A percentile compares a stretch with the other conserved stretches of the same genome.
phyloP scores from a whole-genome alignment of 2,329 filamentous ascomycete genomes.

The Nigrospora sphaerica region DNA sequence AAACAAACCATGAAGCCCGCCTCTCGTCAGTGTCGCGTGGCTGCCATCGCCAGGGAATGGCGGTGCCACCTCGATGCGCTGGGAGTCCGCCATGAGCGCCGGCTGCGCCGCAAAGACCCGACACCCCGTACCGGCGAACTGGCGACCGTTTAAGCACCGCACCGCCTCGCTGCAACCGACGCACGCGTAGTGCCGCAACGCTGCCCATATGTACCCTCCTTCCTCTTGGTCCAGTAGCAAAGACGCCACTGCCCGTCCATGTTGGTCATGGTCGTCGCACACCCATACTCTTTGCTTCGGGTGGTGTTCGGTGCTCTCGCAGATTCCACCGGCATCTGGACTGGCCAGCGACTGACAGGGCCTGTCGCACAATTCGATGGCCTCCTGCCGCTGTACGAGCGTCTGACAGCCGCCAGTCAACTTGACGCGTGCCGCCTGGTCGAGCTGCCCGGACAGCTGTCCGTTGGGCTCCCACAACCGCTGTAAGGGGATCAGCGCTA shows the following conservation, averaged over 20 bases:
- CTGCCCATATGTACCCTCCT: conserved; percentile 3
- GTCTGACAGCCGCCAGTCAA: background rate
- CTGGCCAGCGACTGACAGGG: background rate
- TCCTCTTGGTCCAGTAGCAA: conserved; percentile 7
- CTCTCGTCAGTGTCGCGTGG: background rate
- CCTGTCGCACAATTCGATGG: background rate
- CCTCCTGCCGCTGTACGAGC: background rate
- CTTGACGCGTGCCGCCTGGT: background rate
- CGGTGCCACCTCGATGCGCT: background rate
- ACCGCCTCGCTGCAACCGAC: conserved; percentile 14
- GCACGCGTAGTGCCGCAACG: conserved; percentile 29
- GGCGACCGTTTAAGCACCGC: background rate
- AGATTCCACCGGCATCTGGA: background rate
- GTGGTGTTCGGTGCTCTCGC: conserved; percentile 13
- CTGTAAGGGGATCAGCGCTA: background rate
- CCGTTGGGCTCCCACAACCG: background rate
- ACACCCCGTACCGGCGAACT: conserved; percentile 7
- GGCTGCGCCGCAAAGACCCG: conserved; percentile 10
- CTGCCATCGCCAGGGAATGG: background rate
- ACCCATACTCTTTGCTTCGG: background rate
- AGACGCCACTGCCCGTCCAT: conserved; percentile 4
- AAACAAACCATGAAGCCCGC: conserved; percentile 5
- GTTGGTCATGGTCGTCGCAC: conserved; percentile 19
- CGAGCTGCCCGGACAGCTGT: background rate
- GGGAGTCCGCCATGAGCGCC: background rate